Evolutionary conservation across 495 filamentous ascomycete genomes (phyloP), one percentile per base, ranked within the genome.

Genomic region (Opeltia flavorubescens): DNA sequence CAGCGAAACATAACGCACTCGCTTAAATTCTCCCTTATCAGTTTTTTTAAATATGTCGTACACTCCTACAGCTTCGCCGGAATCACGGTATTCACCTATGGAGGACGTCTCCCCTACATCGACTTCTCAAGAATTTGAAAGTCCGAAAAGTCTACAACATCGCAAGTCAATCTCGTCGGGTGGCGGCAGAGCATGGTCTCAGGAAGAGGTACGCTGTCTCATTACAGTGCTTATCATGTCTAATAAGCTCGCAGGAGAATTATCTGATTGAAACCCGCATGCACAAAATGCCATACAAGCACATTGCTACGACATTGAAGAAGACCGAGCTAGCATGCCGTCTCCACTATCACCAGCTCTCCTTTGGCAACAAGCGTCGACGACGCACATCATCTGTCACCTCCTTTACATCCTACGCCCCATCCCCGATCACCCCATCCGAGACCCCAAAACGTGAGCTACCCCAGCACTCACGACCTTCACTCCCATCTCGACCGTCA

Each of bases 201-300:
- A 83, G 63, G 80, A 83, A 56, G 81, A 85, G 78, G 81, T 84
- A 71, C 48, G 71, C 53, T 39, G 43, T 8, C 18, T 30, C 36
- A 12, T 0, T 7, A 17, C 35, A 13, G 13, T 46, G 20, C 40
- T 6, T 23, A 7, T 17, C 38, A 27, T 41, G 46, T 23, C 49
- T 55, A 44, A 56, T 23, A 26, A 25, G 24, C 25, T 24, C 33
- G 43, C 51, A 88, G 83, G 84, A 89, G 67, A 74, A 79, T n/a
- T 89, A 88, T 61, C 77, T 89, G 30, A 74, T 89, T 50, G 81
- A 85, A 59, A 88, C 83, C 49, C 79, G 84, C 33, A 74, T 82
- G 59, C 81, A 87, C 53, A 87, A 87, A 66, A 84, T 88, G 77
- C 83, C 84, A 1, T 89, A 89, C 65, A 89, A 89, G 72, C 84